Evolutionary conservation across 495 filamentous ascomycete genomes (phyloP), one percentile per base, ranked within the genome.

Genomic region (Endocarpon pusillum): DNA sequence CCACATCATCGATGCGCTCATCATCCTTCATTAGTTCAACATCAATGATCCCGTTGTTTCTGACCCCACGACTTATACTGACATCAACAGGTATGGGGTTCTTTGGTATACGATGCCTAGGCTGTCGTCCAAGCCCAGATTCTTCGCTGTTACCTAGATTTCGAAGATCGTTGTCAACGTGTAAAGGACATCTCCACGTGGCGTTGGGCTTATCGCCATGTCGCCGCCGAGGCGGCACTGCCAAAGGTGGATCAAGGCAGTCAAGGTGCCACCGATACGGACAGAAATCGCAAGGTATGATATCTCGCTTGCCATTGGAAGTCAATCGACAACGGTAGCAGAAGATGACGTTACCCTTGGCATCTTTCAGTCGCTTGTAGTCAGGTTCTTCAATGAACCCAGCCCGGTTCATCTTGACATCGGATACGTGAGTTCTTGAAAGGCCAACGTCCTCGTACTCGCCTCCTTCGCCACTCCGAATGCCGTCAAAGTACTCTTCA

Each of bases 161-260:
- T 9, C 34, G 44, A 16, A 71, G 49, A 21, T 73, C 67, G 24
- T 73, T 61, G 29, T 83, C 78, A 21, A 78, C 63, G 52, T 97
- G 89, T 46, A 73, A 74, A 38, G 89, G 87, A 45, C 89, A 97
- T 60, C 72, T 76, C 84, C 84, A 97, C 19, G 70, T 77, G 33
- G 70, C 62, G 29, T 72, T 61, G 3, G 60, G 38, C 39, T 52
- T 65, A 47, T 56, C 54, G 11, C 42, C 43, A 26, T 34, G 38
- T 21, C 46, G 45, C 33, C 61, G 61, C 34, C 50, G 55, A 3
- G 87, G 86, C 10, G 81, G 79, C 32, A 73, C 67, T 19, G 85
- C 73, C 48, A 86, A 49, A 19, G 91, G 91, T 2, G 83, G 81
- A 48, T 85, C 72, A 11, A 89, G 57, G 54, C 89, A 97, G 55